Percentiles rank a stretch among this genome's conserved stretches.
These are phyloP conservation scores for Gossypium arboreum DNA, from an alignment of 345 rosid species.

Conservation along the genomic window DNA sequence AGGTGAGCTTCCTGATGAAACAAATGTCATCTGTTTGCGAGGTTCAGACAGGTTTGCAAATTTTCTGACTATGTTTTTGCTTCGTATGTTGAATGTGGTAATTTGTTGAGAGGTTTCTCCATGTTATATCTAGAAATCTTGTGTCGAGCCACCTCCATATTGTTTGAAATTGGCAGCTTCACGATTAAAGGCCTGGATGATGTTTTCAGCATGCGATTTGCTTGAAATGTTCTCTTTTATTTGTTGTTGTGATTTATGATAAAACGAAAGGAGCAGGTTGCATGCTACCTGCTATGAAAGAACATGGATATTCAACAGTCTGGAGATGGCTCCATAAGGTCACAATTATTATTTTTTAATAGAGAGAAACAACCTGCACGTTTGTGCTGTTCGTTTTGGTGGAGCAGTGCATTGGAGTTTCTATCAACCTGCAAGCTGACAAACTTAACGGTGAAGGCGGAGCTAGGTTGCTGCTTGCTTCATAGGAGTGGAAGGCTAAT, in stretches of 20 bases:
- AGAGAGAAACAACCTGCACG: conserved; percentile 9
- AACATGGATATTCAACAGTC: neutral
- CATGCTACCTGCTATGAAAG: neutral
- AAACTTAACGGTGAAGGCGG: conserved; percentile 81
- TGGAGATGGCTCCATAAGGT: conserved; percentile 17
- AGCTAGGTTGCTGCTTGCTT: conserved; percentile 94
- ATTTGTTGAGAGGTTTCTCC: conserved; percentile 3
- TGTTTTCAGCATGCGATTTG: neutral
- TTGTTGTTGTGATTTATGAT: conserved; percentile 1
- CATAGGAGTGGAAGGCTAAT: conserved; percentile 84
- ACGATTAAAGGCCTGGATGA: neutral
- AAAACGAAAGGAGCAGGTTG: neutral
- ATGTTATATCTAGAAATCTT: neutral
- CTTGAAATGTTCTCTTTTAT: neutral
- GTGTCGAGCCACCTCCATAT: conserved; percentile 8
- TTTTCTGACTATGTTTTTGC: neutral
- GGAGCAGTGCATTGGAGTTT: conserved; percentile 74
- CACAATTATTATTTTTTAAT: neutral
- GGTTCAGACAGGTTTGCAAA: conserved; percentile 87
- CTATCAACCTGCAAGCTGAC: conserved; percentile 35
- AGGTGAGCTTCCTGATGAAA: conserved; percentile 86
- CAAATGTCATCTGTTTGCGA: conserved; percentile 74
- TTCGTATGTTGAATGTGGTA: conserved; percentile 1
- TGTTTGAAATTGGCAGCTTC: conserved; percentile 9
- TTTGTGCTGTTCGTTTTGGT: conserved; percentile 18